phyloP scores from a whole-genome alignment of 108 stramenopile species.

The Discostella stelligeroides region DNA sequence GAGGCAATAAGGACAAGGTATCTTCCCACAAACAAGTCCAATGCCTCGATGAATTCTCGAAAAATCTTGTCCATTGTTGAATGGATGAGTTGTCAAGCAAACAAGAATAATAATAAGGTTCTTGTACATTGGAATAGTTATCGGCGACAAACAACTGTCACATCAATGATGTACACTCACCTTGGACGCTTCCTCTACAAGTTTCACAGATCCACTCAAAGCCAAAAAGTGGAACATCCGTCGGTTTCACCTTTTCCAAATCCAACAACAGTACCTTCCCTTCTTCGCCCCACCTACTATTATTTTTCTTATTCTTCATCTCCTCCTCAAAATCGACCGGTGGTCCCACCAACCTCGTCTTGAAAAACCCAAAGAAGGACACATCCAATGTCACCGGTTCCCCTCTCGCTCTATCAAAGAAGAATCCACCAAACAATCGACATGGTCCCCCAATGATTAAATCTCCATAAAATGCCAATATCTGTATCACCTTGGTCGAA shows the following conservation, averaged over 20 bases:
- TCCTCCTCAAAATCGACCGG: slow-evolving; percentile 58
- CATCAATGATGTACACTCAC: slow-evolving; percentile 33
- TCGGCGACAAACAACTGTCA: neutral
- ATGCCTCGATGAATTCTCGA: slow-evolving; percentile 71
- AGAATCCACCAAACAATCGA: slow-evolving; percentile 82
- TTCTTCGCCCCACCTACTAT: neutral
- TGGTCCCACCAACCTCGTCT: slow-evolving; percentile 83
- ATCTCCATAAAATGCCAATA: slow-evolving; percentile 87
- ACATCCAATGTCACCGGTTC: slow-evolving; percentile 90
- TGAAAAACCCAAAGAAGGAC: slow-evolving; percentile 68
- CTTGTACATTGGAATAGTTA: too few species aligned
- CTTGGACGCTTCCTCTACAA: slow-evolving; percentile 70
- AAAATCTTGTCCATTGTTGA: slow-evolving; percentile 29
- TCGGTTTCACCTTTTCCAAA: slow-evolving; percentile 48
- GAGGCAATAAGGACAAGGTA: slow-evolving; percentile 85
- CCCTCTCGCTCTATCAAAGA: slow-evolving; percentile 82
- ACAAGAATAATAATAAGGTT: slow-evolving; percentile 5
- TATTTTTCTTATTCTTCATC: slow-evolving; percentile 23
- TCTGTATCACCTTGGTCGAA: slow-evolving; percentile 87
- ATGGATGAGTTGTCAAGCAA: slow-evolving; percentile 1
- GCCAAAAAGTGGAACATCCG: slow-evolving; percentile 52
- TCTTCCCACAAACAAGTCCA: slow-evolving; percentile 89
- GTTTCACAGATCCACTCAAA: slow-evolving; percentile 67
- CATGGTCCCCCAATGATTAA: slow-evolving; percentile 71
- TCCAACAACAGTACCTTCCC: slow-evolving; percentile 44